phyloP scores from a whole-genome alignment of 2,329 filamentous ascomycete species.

The Ciborinia camelliae region DNA sequence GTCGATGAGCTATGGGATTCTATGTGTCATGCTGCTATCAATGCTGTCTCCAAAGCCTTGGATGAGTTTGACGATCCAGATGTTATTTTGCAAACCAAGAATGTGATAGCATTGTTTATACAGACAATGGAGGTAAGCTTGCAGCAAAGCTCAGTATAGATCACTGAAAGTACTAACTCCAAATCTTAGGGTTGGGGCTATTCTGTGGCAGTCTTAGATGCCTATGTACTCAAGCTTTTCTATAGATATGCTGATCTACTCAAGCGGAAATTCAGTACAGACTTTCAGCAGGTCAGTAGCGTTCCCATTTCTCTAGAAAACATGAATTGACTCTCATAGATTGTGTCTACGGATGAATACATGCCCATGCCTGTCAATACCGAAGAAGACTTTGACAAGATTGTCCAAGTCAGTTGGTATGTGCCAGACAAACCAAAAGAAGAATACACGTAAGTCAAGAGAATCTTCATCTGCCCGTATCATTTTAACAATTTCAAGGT shows the following conservation, averaged over 20 bases:
- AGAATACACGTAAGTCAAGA: constrained; percentile 59
- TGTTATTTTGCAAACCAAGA: constrained; percentile 89
- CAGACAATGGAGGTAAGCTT: constrained; percentile 87
- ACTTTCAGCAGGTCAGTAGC: constrained; percentile 78
- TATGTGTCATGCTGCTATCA: constrained; percentile 86
- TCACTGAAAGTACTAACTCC: constrained; percentile 4
- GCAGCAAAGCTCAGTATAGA: not conserved
- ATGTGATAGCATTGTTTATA: constrained; percentile 87
- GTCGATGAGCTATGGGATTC: constrained; percentile 99
- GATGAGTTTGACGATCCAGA: constrained; percentile 83
- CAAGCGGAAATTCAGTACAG: constrained; percentile 87
- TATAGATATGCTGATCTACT: constrained; percentile 90
- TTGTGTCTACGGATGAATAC: constrained; percentile 91
- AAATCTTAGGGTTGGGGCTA: constrained; percentile 76
- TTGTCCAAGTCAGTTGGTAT: constrained; percentile 96
- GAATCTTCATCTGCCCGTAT: not conserved
- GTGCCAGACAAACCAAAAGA: constrained; percentile 74
- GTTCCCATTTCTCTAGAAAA: not conserved
- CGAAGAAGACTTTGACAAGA: constrained; percentile 88
- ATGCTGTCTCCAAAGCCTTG: constrained; percentile 75
- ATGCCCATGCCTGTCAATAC: constrained; percentile 99
- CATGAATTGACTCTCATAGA: constrained; percentile 42
- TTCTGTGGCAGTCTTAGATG: constrained; percentile 75
- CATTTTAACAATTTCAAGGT: constrained; percentile 48
- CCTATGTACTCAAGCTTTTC: constrained; percentile 77